phyloP scores from a whole-genome alignment of 805 yeast species.

The Komagataella phaffii region DNA sequence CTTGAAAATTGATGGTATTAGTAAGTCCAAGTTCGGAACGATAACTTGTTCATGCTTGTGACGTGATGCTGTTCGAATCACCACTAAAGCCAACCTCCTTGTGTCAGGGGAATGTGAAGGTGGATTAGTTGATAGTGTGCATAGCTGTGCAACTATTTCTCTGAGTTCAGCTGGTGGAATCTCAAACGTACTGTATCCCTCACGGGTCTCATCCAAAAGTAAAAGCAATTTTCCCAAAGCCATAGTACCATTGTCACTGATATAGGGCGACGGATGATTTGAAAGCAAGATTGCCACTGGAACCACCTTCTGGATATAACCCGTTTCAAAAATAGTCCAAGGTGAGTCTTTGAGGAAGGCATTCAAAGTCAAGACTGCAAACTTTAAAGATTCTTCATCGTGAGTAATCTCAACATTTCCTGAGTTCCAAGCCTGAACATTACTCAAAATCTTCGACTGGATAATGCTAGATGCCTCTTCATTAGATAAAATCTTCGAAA shows the following conservation, averaged over 20 bases:
- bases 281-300: conserved; percentile 32
- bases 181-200: conserved; percentile 1
- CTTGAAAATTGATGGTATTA: conserved; percentile 66
- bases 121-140: conserved; percentile 37
- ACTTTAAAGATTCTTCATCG: conserved; percentile 26
- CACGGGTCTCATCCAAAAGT: background rate
- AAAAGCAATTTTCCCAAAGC: conserved; percentile 69
- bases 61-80: conserved; percentile 62
- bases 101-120: conserved; percentile 56
- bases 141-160: conserved; percentile 33
- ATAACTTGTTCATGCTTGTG: conserved; percentile 36
- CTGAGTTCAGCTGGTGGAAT: conserved; percentile 23
- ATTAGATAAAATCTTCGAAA: conserved; percentile 49
- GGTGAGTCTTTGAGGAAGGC: conserved; percentile 74
- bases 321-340: conserved; percentile 32
- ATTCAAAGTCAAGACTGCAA: conserved; percentile 61
- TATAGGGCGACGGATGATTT: conserved; percentile 28
- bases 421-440: background rate
- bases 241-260: conserved; percentile 62
- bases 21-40: conserved; percentile 34
- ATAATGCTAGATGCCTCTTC: conserved; percentile 55
- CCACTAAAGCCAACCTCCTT: conserved; percentile 67
- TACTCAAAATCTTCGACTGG: conserved; percentile 38
- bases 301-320: conserved; percentile 34
- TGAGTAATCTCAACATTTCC: background rate